Base-by-base conservation (phyloP, 768 basidiomycete species). In the Flagelloscypha sp. region DNA sequence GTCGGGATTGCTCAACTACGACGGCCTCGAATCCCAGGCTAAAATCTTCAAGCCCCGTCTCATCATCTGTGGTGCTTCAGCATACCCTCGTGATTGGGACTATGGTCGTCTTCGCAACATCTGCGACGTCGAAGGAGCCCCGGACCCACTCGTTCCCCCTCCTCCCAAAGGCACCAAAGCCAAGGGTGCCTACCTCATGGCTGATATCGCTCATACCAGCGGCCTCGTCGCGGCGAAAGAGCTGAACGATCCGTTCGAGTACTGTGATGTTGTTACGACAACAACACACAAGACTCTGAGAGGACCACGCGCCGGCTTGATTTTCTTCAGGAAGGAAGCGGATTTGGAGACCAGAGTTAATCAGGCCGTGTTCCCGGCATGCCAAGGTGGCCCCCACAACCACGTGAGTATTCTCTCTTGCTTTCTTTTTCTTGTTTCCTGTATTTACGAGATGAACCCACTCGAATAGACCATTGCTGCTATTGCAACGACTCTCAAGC, bases 221-320 rank as follows among this genome's bases (percentile, higher is more conserved):
- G 95, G 94, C 54, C 76, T 99, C 49, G 72, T 98, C 45, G 94
- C 94, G 30, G 93, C 89, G 8, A 79, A 82, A 48, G 85, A 90
- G 55, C 74, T 95, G 51, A 81, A 79, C 53, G 80, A 75, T 55
- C 94, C 95, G 10, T 99, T 99, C 64, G 81, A 90, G 33, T 79
- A 82, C 66, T 99, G 95, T 60, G 93, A 98, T 53, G 85, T 98
- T 35, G 94, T 98, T 44, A 94, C 90, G 39, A 98, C 95, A 31
- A 98, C 94, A 37, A 98, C 95, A 37, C 95, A 99, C 76, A 98
- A 98, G 72, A 98, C 95, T 12, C 86, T 99, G 35, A 89, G 95
- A 53, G 95, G 95, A 34, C 93, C 95, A 37, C 84, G 95, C 47
- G 95, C 94, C 33, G 95, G 95, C 58, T 68, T 99, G 43, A 85